Base-by-base conservation (phyloP, 306 rosid genomes). In the Styphnolobium japonicum region DNA sequence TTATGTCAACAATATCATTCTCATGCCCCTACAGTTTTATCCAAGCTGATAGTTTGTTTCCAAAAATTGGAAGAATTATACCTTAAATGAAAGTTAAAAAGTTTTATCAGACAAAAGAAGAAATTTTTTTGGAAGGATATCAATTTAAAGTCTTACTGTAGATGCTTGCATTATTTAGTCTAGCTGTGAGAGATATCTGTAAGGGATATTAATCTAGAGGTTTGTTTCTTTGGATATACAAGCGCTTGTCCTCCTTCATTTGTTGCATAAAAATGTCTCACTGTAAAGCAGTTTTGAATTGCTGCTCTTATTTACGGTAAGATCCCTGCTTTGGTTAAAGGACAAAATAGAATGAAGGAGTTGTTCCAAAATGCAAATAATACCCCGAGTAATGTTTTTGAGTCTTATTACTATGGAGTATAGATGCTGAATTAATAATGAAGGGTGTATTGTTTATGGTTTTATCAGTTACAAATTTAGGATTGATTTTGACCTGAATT, bases 261-360 rank as follows among this genome's bases (percentile, higher is more conserved):
- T 67, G 31, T 55, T 11, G 46, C 33, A 4, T 42, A n/a, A 43
- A 18, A 67, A 67, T 33, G 18, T 58, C 1, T 53, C 55, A 16
- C 46, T 67, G 2, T 16, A 18, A 16, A 3, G 27, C 37, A 57
- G 49, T 18, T 64, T 76, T 57, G 27, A 55, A 4, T 40, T 42
- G 60, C 27, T 67, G 76, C 52, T 56, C 58, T 79, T 45, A 27
- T 15, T 14, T 45, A 15, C 64, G n/a, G n/a, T 15, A 14, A 76
- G 65, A 34, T n/a, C 15, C 16, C 18, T 27, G 61, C 33, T 34
- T 12, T 27, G 19, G 49, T 66, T 45, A 29, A 56, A 65, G 53
- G 79, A 29, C 70, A 73, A 16, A 72, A 27, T 40, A 53, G 62
- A 81, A 73, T 42, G 58, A 65, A 43, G 29, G 18, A 71, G 18